Evolutionary conservation across 306 rosid genomes (phyloP).

Genomic region (Prunus padus): DNA sequence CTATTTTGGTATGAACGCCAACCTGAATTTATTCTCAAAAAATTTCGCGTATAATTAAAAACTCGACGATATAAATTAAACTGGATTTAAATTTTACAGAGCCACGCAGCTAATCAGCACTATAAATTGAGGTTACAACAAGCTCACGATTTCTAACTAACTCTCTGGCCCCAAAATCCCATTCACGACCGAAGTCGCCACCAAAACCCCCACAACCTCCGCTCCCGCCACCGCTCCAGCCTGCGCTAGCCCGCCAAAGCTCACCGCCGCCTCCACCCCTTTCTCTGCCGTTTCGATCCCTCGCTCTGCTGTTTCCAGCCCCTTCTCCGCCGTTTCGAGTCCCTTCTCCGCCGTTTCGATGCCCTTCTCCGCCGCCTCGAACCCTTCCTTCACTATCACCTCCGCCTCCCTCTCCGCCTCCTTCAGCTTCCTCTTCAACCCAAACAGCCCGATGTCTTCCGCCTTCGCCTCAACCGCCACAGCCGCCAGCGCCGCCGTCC

Average conservation of each 20-base stretch:
- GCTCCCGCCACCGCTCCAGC: constrained; percentile 80
- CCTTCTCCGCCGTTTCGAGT: constrained; percentile 47
- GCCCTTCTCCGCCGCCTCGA: constrained; percentile 73
- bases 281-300: constrained; percentile 51
- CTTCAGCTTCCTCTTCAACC: constrained; percentile 67
- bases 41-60: neutral
- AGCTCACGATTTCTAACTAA: constrained; percentile 40
- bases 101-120: neutral
- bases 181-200: constrained; percentile 72
- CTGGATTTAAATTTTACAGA: neutral
- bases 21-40: too few relatives aligned
- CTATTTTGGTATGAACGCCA: too few relatives aligned
- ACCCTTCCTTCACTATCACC: constrained; percentile 72
- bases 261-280: constrained; percentile 46
- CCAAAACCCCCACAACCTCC: constrained; percentile 62
- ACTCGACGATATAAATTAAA: neutral
- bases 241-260: constrained; percentile 66
- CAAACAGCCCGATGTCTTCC: constrained; percentile 66
- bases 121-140: neutral
- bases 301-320: constrained; percentile 46
- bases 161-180: constrained; percentile 75
- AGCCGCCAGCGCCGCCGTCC: constrained; percentile 46
- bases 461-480: constrained; percentile 49
- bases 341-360: constrained; percentile 39
- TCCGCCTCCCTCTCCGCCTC: constrained; percentile 67